These are phyloP conservation scores for Kodamaea kaohsiungensis DNA, from an alignment of 805 yeast genomes.

Conservation along the genomic window DNA sequence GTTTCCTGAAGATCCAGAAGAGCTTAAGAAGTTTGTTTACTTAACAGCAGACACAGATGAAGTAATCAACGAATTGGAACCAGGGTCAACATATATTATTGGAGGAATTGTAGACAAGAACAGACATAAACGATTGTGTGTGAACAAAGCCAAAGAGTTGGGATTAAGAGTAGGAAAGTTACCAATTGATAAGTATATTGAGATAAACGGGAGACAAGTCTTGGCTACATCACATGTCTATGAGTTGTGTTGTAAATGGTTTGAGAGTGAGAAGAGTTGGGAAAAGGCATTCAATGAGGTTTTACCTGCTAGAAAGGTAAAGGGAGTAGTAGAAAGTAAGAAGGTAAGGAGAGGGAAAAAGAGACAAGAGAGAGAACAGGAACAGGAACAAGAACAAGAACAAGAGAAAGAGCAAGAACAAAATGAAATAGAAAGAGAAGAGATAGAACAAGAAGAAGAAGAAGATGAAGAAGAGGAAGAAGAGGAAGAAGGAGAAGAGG, in stretches of 20 bases:
- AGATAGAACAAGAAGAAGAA: neutral
- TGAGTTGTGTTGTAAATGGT: slow-evolving; percentile 79
- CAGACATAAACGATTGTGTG: slow-evolving; percentile 78
- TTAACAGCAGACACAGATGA: slow-evolving; percentile 87
- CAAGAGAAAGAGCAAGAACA: slow-evolving; percentile 5
- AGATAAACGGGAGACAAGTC: slow-evolving; percentile 82
- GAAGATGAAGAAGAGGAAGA: slow-evolving; percentile 4
- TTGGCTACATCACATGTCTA: slow-evolving; percentile 95
- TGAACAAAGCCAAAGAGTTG: slow-evolving; percentile 72
- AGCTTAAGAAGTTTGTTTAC: slow-evolving; percentile 54
- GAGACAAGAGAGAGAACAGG: slow-evolving; percentile 2
- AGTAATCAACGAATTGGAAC: slow-evolving; percentile 59
- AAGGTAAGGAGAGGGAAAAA: neutral
- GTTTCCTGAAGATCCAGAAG: slow-evolving; percentile 27
- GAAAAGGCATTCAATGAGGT: slow-evolving; percentile 82
- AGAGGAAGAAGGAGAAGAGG: slow-evolving; percentile 7
- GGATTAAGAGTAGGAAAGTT: slow-evolving; percentile 74
- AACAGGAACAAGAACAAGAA: slow-evolving; percentile 1
- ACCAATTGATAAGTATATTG: slow-evolving; percentile 85
- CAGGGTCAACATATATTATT: slow-evolving; percentile 75
- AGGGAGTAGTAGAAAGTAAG: slow-evolving; percentile 9
- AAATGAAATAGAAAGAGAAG: slow-evolving; percentile 4
- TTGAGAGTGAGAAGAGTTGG: slow-evolving; percentile 75
- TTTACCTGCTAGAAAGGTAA: slow-evolving; percentile 74
- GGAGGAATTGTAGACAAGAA: slow-evolving; percentile 98